Conservation (phyloP, 768 basidiomycete genomes). For the Podaxis mareebaensis region DNA sequence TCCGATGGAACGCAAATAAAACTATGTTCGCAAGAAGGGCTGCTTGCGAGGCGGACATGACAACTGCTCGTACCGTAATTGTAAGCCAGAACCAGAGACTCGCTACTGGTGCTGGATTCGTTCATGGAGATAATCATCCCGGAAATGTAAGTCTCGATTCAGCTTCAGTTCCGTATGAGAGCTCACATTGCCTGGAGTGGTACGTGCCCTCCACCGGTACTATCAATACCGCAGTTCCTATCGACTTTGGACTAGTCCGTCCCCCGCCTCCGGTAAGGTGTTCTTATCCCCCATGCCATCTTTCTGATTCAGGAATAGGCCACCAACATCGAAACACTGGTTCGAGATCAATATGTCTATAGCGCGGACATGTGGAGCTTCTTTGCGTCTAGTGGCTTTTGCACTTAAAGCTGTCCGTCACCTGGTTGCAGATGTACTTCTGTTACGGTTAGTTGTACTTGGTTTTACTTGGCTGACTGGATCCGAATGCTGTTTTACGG, state of each 20-base stretch:
- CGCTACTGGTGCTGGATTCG: not conserved
- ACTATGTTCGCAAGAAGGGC: not conserved
- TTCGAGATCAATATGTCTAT: not conserved
- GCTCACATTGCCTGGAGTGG: not conserved
- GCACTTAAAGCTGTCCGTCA: no score
- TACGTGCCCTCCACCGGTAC: not conserved
- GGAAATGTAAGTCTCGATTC: not conserved
- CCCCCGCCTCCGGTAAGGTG: not conserved
- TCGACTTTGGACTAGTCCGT: not conserved
- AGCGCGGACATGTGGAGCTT: not conserved
- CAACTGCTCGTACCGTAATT: not conserved
- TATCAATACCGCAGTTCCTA: not conserved
- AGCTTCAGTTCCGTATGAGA: not conserved
- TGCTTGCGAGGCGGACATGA: not conserved
- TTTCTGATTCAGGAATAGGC: not conserved
- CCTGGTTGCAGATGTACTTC: no score
- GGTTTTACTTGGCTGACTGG: no score
- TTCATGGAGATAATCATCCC: slow-evolving; percentile 1
- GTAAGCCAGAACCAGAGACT: not conserved
- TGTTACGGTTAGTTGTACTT: no score
- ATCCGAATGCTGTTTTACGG: no score
- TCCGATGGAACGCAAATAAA: not conserved
- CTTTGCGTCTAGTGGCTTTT: no score
- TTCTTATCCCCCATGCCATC: not conserved
- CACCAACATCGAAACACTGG: not conserved